Evolutionary conservation across 805 yeast genomes (phyloP), one percentile per base, ranked within the genome.

Genomic region (Candida fluviatilis): DNA sequence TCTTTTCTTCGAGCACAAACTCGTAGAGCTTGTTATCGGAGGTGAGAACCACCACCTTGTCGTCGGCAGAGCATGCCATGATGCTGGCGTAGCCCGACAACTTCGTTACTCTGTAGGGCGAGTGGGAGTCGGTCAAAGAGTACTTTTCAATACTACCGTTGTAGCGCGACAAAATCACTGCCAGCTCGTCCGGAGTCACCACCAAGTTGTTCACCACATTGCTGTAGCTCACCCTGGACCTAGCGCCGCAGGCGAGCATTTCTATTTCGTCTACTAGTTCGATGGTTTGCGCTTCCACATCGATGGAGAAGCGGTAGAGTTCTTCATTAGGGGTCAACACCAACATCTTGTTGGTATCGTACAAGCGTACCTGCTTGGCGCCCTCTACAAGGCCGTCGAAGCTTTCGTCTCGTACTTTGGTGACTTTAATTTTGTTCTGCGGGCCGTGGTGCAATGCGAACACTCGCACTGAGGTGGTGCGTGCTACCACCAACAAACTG

Each of bases 1-100:
- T 51, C n/a, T 48, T 37, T 13, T 46, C 39, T 8, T 42, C 34
- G 16, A 71, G 47, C 36, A 75, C 71, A 49, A 87, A 82, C 62
- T 89, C 97, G 43, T 74, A 75, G 17, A 93, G 57, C 50, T 77
- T 81, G 57, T 84, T 84, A 36, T 87, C 95, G 35, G 83, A 76
- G 2, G 91, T 79, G 15, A 82, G 73, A 8, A 82, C 79, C 13
- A 83, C 55, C 25, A 89, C 63, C 2, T 84, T 75, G 21, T 66
- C 62, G 34, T 56, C 51, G 2, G 58, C 52, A 2, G 84, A 67
- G 52, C 86, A 79, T n/a, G 68, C 62, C 31, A 87, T 36, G 7
- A 83, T 75, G 4, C 85, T 78, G 7, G 89, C 80, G 23, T 70
- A 66, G 26, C 74, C 71, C 38, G 80, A 69, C 36, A 85, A 65